Conservation (phyloP, 768 basidiomycete species). For the Boletus bicolor region DNA sequence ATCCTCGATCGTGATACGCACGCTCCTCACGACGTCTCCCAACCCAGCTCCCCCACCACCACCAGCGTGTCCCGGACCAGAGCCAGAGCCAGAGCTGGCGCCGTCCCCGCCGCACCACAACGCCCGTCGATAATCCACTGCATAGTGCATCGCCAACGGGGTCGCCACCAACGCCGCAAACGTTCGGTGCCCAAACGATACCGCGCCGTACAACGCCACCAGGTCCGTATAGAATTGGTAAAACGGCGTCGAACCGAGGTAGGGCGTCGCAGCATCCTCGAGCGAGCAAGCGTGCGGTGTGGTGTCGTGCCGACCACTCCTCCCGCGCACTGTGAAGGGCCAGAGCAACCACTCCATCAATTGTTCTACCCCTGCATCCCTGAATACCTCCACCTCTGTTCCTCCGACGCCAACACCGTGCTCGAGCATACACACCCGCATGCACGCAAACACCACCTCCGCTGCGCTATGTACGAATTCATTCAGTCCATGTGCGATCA, state of each 20-base stretch:
- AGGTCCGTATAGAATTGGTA: slow-evolving; percentile 94
- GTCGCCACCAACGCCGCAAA: slow-evolving; percentile 77
- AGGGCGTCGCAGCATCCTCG: slow-evolving; percentile 52
- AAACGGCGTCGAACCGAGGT: slow-evolving; percentile 74
- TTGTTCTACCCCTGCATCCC: slow-evolving; percentile 60
- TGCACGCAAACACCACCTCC: slow-evolving; percentile 65
- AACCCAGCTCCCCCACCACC: background rate
- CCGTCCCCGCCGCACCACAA: slow-evolving; percentile 74
- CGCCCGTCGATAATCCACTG: slow-evolving; percentile 78
- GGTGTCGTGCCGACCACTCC: background rate
- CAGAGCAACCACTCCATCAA: slow-evolving; percentile 60
- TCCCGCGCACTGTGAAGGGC: slow-evolving; percentile 43
- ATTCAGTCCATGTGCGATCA: slow-evolving; percentile 40
- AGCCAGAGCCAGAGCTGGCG: background rate
- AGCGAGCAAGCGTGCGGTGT: slow-evolving; percentile 31
- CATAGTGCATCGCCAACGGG: slow-evolving; percentile 72
- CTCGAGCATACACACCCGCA: slow-evolving; percentile 97
- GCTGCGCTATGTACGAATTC: slow-evolving; percentile 28
- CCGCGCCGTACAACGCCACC: slow-evolving; percentile 83
- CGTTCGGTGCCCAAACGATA: slow-evolving; percentile 78
- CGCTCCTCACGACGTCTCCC: slow-evolving; percentile 44
- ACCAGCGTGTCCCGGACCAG: background rate
- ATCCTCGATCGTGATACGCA: slow-evolving; percentile 49
- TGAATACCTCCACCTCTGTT: slow-evolving; percentile 63
- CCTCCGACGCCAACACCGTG: slow-evolving; percentile 48